These are phyloP conservation scores for Sugiyamaella japonica DNA, from an alignment of 1,139 yeast genomes.

Conservation along the genomic window DNA sequence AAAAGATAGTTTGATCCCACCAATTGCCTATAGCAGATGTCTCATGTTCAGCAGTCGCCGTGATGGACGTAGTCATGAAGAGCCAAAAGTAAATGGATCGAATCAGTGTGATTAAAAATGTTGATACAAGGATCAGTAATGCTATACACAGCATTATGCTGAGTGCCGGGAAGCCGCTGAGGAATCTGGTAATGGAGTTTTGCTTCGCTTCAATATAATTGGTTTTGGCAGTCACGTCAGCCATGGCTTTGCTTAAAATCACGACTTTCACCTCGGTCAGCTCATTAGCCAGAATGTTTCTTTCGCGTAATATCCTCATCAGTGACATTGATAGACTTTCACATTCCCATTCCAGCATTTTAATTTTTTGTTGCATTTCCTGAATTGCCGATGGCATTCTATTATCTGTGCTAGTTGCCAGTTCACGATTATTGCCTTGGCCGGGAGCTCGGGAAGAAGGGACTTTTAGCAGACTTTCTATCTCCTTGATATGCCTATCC, in stretches of 20 bases:
- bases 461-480: neutral
- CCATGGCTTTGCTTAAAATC: slow-evolving; percentile 5
- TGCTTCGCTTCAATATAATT: neutral
- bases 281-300: slow-evolving; percentile 8
- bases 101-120: neutral
- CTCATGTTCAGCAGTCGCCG: neutral
- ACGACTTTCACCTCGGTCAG: slow-evolving; percentile 1
- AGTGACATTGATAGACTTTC: neutral
- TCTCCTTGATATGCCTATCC: slow-evolving; percentile 5
- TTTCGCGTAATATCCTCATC: slow-evolving; percentile 1
- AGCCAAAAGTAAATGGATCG: neutral
- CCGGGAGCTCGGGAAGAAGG: neutral
- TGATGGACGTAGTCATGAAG: neutral
- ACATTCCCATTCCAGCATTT: neutral
- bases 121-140: neutral
- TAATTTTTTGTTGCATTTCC: slow-evolving; percentile 6
- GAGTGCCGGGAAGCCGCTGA: neutral
- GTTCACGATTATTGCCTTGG: neutral
- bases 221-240: neutral
- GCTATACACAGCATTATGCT: neutral
- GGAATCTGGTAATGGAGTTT: neutral
- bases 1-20: slow-evolving; percentile 12
- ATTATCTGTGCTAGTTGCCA: neutral
- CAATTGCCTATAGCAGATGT: slow-evolving; percentile 1
- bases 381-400: neutral